phyloP scores from a whole-genome alignment of 2,329 filamentous ascomycete genomes.

The Trichoderma brevicompactum region DNA sequence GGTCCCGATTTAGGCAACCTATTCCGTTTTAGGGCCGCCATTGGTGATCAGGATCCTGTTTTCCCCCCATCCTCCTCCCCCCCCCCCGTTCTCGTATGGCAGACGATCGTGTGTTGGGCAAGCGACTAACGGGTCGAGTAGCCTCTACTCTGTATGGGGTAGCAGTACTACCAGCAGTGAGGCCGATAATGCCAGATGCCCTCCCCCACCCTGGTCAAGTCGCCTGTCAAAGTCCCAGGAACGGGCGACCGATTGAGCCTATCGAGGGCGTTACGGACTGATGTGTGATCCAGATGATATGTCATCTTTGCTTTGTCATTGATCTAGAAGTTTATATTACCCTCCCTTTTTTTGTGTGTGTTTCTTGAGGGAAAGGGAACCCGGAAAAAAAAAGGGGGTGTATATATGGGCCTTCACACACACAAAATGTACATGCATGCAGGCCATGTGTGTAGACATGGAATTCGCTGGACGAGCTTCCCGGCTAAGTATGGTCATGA shows the following conservation, averaged over 20 bases:
- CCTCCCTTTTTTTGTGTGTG: background rate
- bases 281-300: constrained; percentile 5
- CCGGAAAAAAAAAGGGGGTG: background rate
- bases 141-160: background rate
- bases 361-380: background rate
- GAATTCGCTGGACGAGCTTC: background rate
- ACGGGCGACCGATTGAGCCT: constrained; percentile 1
- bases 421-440: constrained; percentile 11
- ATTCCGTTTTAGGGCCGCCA: background rate
- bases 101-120: background rate
- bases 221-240: background rate
- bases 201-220: background rate
- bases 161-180: background rate
- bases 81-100: background rate
- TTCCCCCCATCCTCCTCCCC: constrained; percentile 1
- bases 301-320: background rate
- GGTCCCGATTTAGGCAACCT: background rate
- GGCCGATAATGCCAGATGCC: background rate
- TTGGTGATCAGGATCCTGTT: background rate
- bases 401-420: background rate
- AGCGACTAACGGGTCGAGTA: background rate
- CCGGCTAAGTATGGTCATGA: background rate
- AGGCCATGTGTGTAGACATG: background rate
- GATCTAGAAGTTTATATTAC: background rate
- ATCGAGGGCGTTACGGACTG: background rate